These are phyloP conservation scores for Plasmodium blacklocki DNA, from an alignment of 169 alveolate species.

Conservation along the genomic window DNA sequence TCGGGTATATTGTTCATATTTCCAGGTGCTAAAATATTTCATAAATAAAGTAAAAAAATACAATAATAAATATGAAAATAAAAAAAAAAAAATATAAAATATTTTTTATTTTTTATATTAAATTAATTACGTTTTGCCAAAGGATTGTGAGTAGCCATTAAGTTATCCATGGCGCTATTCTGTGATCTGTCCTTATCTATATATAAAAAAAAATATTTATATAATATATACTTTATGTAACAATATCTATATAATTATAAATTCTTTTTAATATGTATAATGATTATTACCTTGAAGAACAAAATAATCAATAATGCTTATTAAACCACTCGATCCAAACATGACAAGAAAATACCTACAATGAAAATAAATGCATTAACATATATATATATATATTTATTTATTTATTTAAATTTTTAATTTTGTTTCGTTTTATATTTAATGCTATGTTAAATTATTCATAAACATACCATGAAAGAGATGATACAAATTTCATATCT, in stretches of 20 bases:
- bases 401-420: too few species aligned
- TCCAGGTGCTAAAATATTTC: slow-evolving; percentile 19
- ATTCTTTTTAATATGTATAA: background rate
- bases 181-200: slow-evolving; percentile 62
- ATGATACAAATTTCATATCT: slow-evolving; percentile 81
- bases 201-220: slow-evolving; percentile 5
- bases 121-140: slow-evolving; percentile 53
- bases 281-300: slow-evolving; percentile 70
- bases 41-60: slow-evolving; percentile 8
- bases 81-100: background rate
- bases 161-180: slow-evolving; percentile 46
- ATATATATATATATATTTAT: background rate
- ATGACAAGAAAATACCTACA: slow-evolving; percentile 75
- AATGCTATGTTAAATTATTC: background rate
- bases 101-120: background rate
- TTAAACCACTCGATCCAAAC: slow-evolving; percentile 72
- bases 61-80: background rate
- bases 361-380: background rate
- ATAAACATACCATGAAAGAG: slow-evolving; percentile 79
- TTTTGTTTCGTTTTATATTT: background rate
- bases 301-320: slow-evolving; percentile 72
- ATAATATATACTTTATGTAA: background rate
- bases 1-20: slow-evolving; percentile 41
- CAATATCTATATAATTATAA: too few species aligned
- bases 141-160: slow-evolving; percentile 64